These are phyloP conservation scores for Odonthalia washingtoniensis DNA, from an alignment of 31 red algal species.

Conservation along the genomic window DNA sequence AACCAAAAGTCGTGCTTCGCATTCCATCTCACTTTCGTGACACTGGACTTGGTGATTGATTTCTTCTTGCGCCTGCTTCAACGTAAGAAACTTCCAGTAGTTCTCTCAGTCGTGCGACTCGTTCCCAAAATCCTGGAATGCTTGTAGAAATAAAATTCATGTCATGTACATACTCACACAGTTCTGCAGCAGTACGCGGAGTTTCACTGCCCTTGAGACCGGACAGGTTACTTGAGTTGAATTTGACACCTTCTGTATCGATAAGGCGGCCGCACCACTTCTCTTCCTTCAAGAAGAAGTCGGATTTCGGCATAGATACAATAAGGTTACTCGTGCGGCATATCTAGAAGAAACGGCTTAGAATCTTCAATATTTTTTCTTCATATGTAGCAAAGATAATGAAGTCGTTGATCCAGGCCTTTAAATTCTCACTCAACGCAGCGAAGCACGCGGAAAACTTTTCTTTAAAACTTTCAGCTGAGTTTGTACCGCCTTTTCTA, in stretches of 20 bases:
- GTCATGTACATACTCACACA: conserved; percentile 34
- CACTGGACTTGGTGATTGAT: not conserved
- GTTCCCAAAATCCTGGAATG: conserved; percentile 1
- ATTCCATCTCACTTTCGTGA: not conserved
- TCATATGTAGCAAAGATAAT: conserved; percentile 26
- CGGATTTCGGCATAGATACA: conserved; percentile 44
- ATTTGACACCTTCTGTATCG: no score
- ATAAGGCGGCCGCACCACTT: no score
- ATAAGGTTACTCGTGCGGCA: conserved; percentile 20
- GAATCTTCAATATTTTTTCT: not conserved
- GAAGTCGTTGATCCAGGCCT: conserved; percentile 64
- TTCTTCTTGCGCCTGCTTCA: conserved; percentile 37
- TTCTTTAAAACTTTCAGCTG: conserved; percentile 27
- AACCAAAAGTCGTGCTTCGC: no score
- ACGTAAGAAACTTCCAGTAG: no score
- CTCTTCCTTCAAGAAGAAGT: conserved; percentile 27
- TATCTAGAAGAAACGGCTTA: conserved; percentile 39
- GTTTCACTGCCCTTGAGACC: not conserved
- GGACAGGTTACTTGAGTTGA: no score
- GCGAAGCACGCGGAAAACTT: conserved; percentile 28
- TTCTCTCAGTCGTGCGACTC: not conserved
- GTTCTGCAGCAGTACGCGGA: conserved; percentile 32
- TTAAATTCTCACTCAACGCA: conserved; percentile 38
- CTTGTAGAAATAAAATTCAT: conserved; percentile 8
- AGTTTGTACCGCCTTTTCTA: conserved; percentile 46